Evolutionary conservation across 331 rosid genomes (phyloP), one percentile per base, ranked within the genome.

Genomic region (Malus hybrid): DNA sequence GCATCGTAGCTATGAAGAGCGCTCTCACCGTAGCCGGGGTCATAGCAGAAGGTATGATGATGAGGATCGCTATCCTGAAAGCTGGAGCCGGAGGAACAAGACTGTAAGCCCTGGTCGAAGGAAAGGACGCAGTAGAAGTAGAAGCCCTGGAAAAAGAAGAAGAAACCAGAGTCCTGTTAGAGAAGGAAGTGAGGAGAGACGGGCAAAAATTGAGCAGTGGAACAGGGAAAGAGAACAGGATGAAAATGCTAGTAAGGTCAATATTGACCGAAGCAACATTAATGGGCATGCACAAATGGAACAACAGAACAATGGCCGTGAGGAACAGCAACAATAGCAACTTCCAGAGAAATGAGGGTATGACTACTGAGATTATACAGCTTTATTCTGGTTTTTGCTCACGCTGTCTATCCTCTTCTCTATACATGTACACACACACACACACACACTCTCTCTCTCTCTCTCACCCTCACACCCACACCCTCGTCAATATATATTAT

Each of bases 121-220:
- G 71, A 71, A 69, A 74, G 88, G 90, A 67, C 69, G 80, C 7
- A 82, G 89, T 70, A 82, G 84, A 70, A 89, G 91, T 50, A 84
- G 77, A 69, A 87, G 90, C 80, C 90, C 91, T 77, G 83, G 74
- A 54, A 80, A 78, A 65, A 85, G 79, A 65, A 85, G 92, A 85
- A 87, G 78, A 77, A 80, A 87, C 32, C 87, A 34, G 7, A 87
- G 90, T 87, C 92, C 97, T 0, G 83, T 82, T 32, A 92, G 97
- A 74, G 96, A 87, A 61, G 85, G 87, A 72, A 92, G 97, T 76
- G 96, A 88, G 77, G 97, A 92, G 89, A 88, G 97, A 57, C 88
- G 96, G 59, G 97, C 97, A 64, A 90, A 87, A 80, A 90, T 92
- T 85, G 96, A 84, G 73, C 97, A 87, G 75, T 92, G 97, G 97